Evolutionary conservation across 176 grass and related monocot genomes (phyloP).

Genomic region (Phragmites australis): DNA sequence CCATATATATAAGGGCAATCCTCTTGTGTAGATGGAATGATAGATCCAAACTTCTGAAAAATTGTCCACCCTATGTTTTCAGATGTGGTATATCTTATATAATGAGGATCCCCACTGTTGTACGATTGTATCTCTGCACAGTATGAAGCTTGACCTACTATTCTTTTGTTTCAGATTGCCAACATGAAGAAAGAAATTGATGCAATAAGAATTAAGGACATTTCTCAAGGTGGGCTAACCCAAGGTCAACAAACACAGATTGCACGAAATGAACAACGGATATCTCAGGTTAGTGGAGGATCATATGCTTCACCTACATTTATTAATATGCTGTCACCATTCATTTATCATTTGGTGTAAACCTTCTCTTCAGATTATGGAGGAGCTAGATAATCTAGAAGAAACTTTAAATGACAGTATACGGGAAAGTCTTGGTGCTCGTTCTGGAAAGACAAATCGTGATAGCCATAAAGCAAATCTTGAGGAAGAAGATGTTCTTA

Average conservation of each 20-base stretch:
- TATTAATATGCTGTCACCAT: slow-evolving; percentile 20
- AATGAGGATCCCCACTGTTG: neutral
- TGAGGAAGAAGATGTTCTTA: slow-evolving; percentile 76
- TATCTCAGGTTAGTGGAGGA: slow-evolving; percentile 60
- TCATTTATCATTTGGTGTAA: slow-evolving; percentile 13
- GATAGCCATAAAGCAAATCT: slow-evolving; percentile 62
- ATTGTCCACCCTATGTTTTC: neutral
- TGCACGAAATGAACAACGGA: slow-evolving; percentile 96
- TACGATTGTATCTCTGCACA: slow-evolving; percentile 16
- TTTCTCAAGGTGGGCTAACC: slow-evolving; percentile 96
- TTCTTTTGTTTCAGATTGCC: slow-evolving; percentile 55
- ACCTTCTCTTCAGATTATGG: slow-evolving; percentile 68
- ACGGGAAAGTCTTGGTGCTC: slow-evolving; percentile 90
- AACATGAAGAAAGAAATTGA: slow-evolving; percentile 99
- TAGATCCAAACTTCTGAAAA: slow-evolving; percentile 8
- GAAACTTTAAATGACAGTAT: slow-evolving; percentile 99
- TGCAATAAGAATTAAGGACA: slow-evolving; percentile 89
- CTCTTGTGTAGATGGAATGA: neutral
- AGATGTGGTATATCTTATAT: neutral
- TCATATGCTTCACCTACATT: slow-evolving; percentile 13
- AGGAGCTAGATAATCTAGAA: slow-evolving; percentile 94
- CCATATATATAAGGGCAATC: neutral
- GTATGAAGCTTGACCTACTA: slow-evolving; percentile 19
- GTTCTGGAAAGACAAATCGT: slow-evolving; percentile 56
- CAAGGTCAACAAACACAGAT: slow-evolving; percentile 99